Conservation (phyloP, 1,139 yeast species). For the Magnusiomyces sp. region DNA sequence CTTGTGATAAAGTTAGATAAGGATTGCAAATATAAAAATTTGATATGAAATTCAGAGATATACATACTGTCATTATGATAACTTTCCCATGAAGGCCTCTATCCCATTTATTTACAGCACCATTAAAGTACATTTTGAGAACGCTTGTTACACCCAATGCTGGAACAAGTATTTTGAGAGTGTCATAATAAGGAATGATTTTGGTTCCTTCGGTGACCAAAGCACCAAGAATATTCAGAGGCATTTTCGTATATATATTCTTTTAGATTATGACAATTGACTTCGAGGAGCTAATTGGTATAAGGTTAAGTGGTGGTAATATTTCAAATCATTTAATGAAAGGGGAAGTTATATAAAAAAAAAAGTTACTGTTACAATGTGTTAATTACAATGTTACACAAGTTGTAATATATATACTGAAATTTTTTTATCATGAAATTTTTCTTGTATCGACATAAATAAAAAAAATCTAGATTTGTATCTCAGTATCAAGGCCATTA, state of each 20-base stretch:
- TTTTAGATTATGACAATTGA: too few species aligned
- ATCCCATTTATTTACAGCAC: constrained; percentile 80
- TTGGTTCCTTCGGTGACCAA: constrained; percentile 64
- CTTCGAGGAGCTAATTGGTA: too few species aligned
- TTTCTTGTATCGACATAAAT: too few species aligned
- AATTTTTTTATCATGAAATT: too few species aligned
- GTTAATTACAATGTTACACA: too few species aligned
- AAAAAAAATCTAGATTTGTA: too few species aligned
- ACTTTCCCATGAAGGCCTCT: constrained; percentile 89
- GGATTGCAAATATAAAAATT: not conserved
- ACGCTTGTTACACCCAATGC: constrained; percentile 39
- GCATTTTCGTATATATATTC: constrained; percentile 43
- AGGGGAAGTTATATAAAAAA: too few species aligned
- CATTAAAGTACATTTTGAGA: constrained; percentile 65
- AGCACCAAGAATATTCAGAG: constrained; percentile 64
- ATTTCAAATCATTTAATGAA: too few species aligned
- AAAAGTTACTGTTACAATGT: too few species aligned
- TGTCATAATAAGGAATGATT: constrained; percentile 62
- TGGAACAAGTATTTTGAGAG: constrained; percentile 49
- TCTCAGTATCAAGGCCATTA: too few species aligned
- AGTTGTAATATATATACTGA: too few species aligned
- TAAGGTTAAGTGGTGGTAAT: too few species aligned
- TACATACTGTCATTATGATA: constrained; percentile 47
- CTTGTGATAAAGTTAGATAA: constrained; percentile 9
- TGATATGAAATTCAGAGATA: not conserved